Evolutionary conservation across 805 yeast species (phyloP), one percentile per base, ranked within the genome.

Genomic region (Suhomyces emberorum): DNA sequence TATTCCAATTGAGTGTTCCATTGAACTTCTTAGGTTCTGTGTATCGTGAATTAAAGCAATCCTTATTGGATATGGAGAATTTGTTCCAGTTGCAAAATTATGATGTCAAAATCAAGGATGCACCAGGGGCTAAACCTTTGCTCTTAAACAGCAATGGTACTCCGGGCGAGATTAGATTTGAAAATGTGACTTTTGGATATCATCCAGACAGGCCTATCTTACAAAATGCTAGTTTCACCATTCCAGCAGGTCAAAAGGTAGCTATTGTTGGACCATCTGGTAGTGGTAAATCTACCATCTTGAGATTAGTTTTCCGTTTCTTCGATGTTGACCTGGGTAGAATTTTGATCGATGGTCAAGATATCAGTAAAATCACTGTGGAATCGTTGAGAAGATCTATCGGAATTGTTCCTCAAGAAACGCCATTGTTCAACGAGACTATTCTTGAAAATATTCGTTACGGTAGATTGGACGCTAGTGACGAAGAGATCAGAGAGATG

Each of bases 191-290:
- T 0, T 91, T 91, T 63, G 95, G 96, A 2, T 91, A 91, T 56
- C 91, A 84, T 49, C 86, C 89, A 2, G 91, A 85, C 36, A 70
- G 97, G 47, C 89, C 91, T 23, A 91, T 91, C 49, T 69, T 91
- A 50, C 69, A 74, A 26, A 83, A 91, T 57, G 89, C 91, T 8
- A 65, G 82, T 2, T 93, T 91, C 54, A 76, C 80, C 2, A 85
- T 91, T 29, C 96, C 96, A 3, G 88, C 95, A 3, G 98, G 98
- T 5, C 61, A 79, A 46, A 86, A 86, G 47, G 91, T 89, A 11
- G 98, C 98, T 8, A 78, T 91, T 52, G 98, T 91, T 8, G 98
- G 98, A 0, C 95, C 98, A 0, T 83, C 95, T 6, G 98, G 98
- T 3, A 81, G 91, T 48, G 98, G 98, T 28, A 91, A 91, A 63